Conservation (phyloP, 805 yeast genomes). For the Candida piceae region DNA sequence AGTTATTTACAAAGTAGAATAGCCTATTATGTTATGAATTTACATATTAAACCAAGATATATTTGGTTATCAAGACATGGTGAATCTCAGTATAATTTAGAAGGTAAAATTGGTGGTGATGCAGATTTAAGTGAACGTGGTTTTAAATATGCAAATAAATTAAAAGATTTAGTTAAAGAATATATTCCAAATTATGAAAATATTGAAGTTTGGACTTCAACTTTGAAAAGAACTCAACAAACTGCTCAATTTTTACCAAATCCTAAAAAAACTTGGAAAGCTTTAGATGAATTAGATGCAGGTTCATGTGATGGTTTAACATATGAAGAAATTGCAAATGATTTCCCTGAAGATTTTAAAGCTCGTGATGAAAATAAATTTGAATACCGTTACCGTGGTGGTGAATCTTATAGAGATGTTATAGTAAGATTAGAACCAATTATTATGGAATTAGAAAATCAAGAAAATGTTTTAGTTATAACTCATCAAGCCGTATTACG, state of each 20-base stretch:
- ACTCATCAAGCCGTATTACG: conserved; percentile 97
- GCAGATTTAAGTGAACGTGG: conserved; percentile 83
- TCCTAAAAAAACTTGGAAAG: conserved; percentile 89
- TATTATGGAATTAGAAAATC: conserved; percentile 96
- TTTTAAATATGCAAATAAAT: conserved; percentile 70
- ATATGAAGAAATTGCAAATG: conserved; percentile 80
- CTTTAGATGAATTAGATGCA: conserved; percentile 93
- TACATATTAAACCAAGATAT: conserved; percentile 86
- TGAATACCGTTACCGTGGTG: conserved; percentile 94
- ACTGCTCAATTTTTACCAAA: conserved; percentile 81
- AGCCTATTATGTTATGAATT: conserved; percentile 92
- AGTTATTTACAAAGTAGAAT: conserved; percentile 87
- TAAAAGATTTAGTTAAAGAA: conserved; percentile 69
- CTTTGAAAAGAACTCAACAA: conserved; percentile 85
- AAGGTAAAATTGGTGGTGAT: conserved; percentile 96
- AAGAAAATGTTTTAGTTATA: conserved; percentile 89
- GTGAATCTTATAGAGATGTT: conserved; percentile 94
- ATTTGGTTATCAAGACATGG: conserved; percentile 97
- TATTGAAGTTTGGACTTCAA: conserved; percentile 93
- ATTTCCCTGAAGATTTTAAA: conserved; percentile 89
- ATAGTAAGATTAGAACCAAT: conserved; percentile 94
- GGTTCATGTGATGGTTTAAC: conserved; percentile 98
- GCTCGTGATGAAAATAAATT: conserved; percentile 95
- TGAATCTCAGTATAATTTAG: conserved; percentile 85
- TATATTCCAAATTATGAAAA: conserved; percentile 57